Evolutionary conservation across 805 yeast species (phyloP), one percentile per base, ranked within the genome.

Genomic region (Yamadazyma sp.): DNA sequence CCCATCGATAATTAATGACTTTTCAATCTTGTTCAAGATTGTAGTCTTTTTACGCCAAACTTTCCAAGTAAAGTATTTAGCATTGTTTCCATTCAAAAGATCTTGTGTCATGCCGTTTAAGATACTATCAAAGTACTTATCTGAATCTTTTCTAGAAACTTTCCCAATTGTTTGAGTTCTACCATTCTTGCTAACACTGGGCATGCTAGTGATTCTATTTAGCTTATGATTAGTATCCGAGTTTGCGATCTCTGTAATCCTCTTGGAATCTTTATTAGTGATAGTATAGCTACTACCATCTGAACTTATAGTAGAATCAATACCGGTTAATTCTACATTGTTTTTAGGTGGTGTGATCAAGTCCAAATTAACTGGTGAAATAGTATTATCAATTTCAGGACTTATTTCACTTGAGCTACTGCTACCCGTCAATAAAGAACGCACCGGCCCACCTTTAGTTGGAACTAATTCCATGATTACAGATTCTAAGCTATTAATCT

Each of bases 1-100:
- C n/a, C 97, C 98, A 58, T 91, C 98, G 24, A 91, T 76, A 1
- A 93, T 88, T 21, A 91, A 66, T 1, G 88, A 76, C 48, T 93
- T 77, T 48, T 88, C 95, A 42, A 86, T 86, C 35, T 88, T 73
- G 38, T 78, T 79, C 39, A 84, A 76, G 45, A 91, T 80, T 0
- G 94, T 80, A 15, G 88, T 89, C 49, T 89, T 91, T 40, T 93
- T 76, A 50, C 97, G 72, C 85, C 87, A 86, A 0, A 91, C 95
- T 12, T 77, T 80, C 75, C 88, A 91, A 49, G 84, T 84, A 52
- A 82, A 82, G 52, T 87, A 87, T 4, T 86, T 78, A 3, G 82
- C 73, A 38, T 62, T 67, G 23, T 64, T 45, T 25, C 55, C 62
- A 11, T 58, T 47, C 1, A 71, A 69, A n/a, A n/a, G n/a, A n/a